phyloP scores from a whole-genome alignment of 495 filamentous ascomycete species.

The Xylaria flabelliformis region DNA sequence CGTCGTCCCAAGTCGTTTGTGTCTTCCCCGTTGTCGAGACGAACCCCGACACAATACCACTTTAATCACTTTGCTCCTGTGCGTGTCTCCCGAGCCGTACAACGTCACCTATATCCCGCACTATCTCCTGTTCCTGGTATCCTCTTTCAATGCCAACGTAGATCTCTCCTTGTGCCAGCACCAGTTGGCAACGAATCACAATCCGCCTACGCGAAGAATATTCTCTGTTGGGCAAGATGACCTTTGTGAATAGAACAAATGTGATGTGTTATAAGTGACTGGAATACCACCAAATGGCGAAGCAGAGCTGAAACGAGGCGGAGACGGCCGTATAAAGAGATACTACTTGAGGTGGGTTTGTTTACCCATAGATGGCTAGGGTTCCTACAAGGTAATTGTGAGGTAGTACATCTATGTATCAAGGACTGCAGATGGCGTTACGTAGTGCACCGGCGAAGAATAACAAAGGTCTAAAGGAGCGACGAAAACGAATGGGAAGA shows the following conservation, averaged over 20 bases:
- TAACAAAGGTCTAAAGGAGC: slow-evolving; percentile 18
- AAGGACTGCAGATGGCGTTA: slow-evolving; percentile 17
- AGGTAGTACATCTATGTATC: slow-evolving; percentile 16
- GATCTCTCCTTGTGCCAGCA: slow-evolving; percentile 5
- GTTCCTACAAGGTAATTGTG: slow-evolving; percentile 14
- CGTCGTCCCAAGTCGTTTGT: slow-evolving; percentile 3
- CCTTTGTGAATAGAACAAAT: neutral
- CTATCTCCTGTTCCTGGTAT: slow-evolving; percentile 10
- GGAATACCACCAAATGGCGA: neutral
- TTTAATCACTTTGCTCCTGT: slow-evolving; percentile 5
- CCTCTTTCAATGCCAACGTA: neutral
- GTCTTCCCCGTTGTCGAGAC: neutral
- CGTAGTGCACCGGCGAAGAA: slow-evolving; percentile 17
- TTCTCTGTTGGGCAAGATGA: neutral
- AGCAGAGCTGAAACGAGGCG: slow-evolving; percentile 2
- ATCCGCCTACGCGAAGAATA: slow-evolving; percentile 2
- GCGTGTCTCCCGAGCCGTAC: neutral
- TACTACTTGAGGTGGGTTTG: slow-evolving; percentile 13
- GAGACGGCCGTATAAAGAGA: neutral
- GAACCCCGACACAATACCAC: slow-evolving; percentile 5
- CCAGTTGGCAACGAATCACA: neutral
- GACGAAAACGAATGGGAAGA: slow-evolving; percentile 11
- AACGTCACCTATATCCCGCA: slow-evolving; percentile 20
- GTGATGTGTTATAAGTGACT: neutral
- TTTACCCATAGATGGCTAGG: slow-evolving; percentile 18